These are phyloP conservation scores for Salmacisia buchloeana DNA, from an alignment of 1,284 basidiomycete genomes.

Conservation along the genomic window DNA sequence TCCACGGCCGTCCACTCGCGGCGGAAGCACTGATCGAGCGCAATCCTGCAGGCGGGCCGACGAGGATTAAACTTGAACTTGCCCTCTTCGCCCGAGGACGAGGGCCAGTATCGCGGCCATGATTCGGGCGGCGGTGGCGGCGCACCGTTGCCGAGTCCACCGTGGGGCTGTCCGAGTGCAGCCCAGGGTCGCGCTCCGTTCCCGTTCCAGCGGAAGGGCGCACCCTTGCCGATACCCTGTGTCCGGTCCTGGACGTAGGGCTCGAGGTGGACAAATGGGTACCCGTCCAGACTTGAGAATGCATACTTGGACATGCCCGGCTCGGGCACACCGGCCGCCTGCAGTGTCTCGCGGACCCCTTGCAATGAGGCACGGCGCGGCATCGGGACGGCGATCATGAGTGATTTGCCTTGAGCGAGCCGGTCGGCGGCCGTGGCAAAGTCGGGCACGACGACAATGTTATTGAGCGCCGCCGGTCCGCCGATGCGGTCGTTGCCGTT, in stretches of 20 bases:
- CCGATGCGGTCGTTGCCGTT: constrained; percentile 3
- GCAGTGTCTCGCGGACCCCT: background rate
- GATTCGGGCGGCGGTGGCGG: background rate
- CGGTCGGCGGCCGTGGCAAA: background rate
- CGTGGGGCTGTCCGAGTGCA: background rate
- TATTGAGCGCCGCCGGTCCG: background rate
- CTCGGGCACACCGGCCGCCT: background rate
- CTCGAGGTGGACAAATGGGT: constrained; percentile 5
- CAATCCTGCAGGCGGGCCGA: constrained; percentile 19
- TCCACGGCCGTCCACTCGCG: background rate
- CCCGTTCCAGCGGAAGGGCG: background rate
- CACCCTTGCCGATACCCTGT: background rate
- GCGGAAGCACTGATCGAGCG: constrained; percentile 21
- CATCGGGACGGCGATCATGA: background rate
- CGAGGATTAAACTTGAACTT: constrained; percentile 18
- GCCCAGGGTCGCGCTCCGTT: background rate
- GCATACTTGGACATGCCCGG: background rate
- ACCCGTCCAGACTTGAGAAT: constrained; percentile 6
- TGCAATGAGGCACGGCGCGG: background rate
- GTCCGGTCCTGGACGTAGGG: background rate
- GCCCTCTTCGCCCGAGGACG: constrained; percentile 16
- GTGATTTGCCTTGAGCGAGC: background rate
- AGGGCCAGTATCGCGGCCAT: constrained; percentile 12
- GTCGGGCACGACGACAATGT: constrained; percentile 12
- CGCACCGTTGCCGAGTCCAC: background rate